Base-by-base conservation (phyloP, 1,139 yeast species). In the Kodamaea suecica region DNA sequence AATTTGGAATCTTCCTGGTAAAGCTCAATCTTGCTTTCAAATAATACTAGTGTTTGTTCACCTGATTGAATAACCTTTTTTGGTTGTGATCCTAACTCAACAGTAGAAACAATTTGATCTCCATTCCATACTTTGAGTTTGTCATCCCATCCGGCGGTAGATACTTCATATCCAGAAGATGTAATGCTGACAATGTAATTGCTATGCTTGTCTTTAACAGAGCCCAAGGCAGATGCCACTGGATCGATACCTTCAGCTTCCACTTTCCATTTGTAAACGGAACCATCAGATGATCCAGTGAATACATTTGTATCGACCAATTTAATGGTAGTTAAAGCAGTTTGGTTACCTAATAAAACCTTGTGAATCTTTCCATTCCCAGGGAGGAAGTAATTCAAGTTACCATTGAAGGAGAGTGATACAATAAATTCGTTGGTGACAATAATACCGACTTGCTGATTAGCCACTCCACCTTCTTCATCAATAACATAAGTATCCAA, bases 101-200 rank as follows among this genome's bases (percentile, higher is more conserved):
- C 46, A 1, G 61, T 50, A 2, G 48, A 45, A 8, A 55, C 52
- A n/a, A 63, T 48, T 9, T 48, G 39, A 17, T 53, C 57, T 28
- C 53, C 55, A 8, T 55, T 48, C 59, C 83, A 63, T 3, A 64
- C 49, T 50, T 74, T 76, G 33, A 88, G 50, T n/a, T 76, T 74
- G 52, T 87, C 95, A 57, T 92, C 98, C 97, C 97, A 90, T 1
- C 90, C 95, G 20, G 79, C 66, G 13, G 94, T 72, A 23, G 72
- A 52, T 10, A 27, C 5, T 6, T 11, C 4, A 5, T 11, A 12
- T 4, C 15, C 11, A 13, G 4, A 6, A 11, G 15, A 11, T 6
- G 17, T 5, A n/a, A 25, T 25, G 23, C 64, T 80, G 31, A 72
- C 76, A 24, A 86, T 70, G 46, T 79, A 69, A 49, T 83, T 84